Percentiles rank a stretch among this genome's conserved stretches.
phyloP scores from a whole-genome alignment of 202 grass and related monocot genomes.

The Dendrocalamus latiflorus region DNA sequence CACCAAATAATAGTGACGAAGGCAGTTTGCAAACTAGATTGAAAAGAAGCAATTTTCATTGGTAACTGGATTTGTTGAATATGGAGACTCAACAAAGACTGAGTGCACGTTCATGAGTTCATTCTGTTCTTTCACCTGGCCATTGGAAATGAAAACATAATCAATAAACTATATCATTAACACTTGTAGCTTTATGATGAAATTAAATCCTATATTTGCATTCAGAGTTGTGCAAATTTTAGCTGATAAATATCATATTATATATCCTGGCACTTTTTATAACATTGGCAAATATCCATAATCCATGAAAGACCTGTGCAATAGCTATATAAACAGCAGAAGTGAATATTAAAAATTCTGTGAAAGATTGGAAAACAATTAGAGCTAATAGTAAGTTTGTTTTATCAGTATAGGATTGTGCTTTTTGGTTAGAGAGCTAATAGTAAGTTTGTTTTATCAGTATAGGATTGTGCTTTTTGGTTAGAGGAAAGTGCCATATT shows the following conservation, averaged over 20 bases:
- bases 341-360: not conserved
- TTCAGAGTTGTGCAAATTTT: not conserved
- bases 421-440: no score
- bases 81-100: not conserved
- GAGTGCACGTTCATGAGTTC: constrained; percentile 11
- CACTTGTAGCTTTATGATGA: not conserved
- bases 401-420: no score
- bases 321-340: not conserved
- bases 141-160: not conserved
- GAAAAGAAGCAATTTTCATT: not conserved
- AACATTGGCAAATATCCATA: no score
- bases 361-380: not conserved
- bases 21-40: not conserved
- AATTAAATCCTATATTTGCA: not conserved
- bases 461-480: not conserved
- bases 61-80: not conserved
- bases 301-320: no score
- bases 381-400: no score
- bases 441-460: no score
- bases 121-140: constrained; percentile 28
- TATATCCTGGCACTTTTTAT: no score
- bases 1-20: not conserved
- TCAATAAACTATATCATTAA: not conserved
- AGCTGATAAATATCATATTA: not conserved
- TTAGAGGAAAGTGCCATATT: not conserved